Conservation (phyloP, 768 basidiomycete species). For the Psilocybe tampanensis region DNA sequence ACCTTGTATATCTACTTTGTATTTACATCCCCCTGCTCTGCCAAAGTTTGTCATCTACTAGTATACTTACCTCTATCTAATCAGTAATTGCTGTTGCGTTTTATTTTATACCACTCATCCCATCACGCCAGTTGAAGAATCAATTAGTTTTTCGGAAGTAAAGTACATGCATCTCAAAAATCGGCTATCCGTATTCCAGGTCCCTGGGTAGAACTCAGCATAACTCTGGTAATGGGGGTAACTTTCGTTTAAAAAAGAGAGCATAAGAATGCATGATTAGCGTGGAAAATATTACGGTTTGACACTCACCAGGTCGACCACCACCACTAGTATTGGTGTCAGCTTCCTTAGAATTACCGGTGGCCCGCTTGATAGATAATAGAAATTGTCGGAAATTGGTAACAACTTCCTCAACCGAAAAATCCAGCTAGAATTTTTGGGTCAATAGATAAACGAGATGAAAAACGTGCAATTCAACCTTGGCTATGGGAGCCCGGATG, state of each 20-base stretch:
- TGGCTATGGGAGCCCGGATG: conserved; percentile 80
- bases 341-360: conserved; percentile 63
- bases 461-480: conserved; percentile 42
- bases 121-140: no score
- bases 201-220: conserved; percentile 84
- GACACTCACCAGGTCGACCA: conserved; percentile 50
- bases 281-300: conserved; percentile 12
- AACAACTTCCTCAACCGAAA: conserved; percentile 73
- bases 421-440: conserved; percentile 58
- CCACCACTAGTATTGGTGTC: conserved; percentile 40
- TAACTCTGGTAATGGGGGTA: conserved; percentile 76
- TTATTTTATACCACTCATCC: no score
- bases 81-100: no score
- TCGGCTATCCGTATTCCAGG: conserved; percentile 91
- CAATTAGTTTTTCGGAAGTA: no score
- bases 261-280: conserved; percentile 10
- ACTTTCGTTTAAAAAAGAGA: no score
- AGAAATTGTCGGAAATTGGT: conserved; percentile 82
- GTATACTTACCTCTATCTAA: no score
- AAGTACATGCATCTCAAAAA: conserved; percentile 38
- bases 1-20: no score
- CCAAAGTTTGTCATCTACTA: no score
- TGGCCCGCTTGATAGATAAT: conserved; percentile 70
- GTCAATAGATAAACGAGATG: neutral
- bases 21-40: no score